A percentile compares a stretch with the other conserved stretches of the same genome.
Evolutionary conservation across 1,139 yeast species (phyloP).

Genomic region (Taiozyma sp.): DNA sequence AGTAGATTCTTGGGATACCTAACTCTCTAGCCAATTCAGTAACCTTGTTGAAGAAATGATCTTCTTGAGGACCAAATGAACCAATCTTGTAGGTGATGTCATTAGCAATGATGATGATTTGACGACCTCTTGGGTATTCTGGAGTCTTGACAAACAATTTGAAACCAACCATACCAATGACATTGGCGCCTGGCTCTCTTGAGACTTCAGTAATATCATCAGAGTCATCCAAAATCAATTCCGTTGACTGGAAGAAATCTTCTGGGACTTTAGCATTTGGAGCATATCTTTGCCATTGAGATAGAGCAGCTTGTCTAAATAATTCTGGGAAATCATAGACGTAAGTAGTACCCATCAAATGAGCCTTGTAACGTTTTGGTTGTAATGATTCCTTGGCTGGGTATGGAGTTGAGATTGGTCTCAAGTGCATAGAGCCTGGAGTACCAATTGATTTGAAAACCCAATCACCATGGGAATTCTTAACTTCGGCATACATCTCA

Average conservation of each 20-base stretch:
- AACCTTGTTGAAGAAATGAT: slow-evolving; percentile 81
- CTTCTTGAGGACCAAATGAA: slow-evolving; percentile 98
- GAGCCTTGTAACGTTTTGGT: slow-evolving; percentile 98
- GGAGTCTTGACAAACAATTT: slow-evolving; percentile 88
- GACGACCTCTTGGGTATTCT: slow-evolving; percentile 95
- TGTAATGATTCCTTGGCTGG: slow-evolving; percentile 97
- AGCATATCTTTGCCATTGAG: slow-evolving; percentile 74
- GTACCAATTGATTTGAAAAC: slow-evolving; percentile 90
- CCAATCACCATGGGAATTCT: slow-evolving; percentile 91
- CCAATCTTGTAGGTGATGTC: slow-evolving; percentile 98
- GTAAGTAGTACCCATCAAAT: slow-evolving; percentile 95
- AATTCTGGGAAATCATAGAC: slow-evolving; percentile 98
- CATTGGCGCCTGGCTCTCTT: slow-evolving; percentile 95
- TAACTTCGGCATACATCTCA: slow-evolving; percentile 90
- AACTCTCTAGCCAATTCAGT: slow-evolving; percentile 85
- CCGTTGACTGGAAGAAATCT: slow-evolving; percentile 72
- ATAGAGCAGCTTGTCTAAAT: slow-evolving; percentile 85
- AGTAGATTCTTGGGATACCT: slow-evolving; percentile 92
- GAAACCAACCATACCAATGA: slow-evolving; percentile 98
- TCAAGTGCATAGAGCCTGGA: slow-evolving; percentile 95
- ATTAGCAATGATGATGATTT: slow-evolving; percentile 86
- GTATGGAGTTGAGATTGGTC: slow-evolving; percentile 93
- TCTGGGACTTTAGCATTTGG: slow-evolving; percentile 58
- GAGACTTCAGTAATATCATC: slow-evolving; percentile 81
- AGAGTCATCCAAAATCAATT: slow-evolving; percentile 76